Evolutionary conservation across 2,329 filamentous ascomycete species (phyloP).

Genomic region (Penicillium sp.): DNA sequence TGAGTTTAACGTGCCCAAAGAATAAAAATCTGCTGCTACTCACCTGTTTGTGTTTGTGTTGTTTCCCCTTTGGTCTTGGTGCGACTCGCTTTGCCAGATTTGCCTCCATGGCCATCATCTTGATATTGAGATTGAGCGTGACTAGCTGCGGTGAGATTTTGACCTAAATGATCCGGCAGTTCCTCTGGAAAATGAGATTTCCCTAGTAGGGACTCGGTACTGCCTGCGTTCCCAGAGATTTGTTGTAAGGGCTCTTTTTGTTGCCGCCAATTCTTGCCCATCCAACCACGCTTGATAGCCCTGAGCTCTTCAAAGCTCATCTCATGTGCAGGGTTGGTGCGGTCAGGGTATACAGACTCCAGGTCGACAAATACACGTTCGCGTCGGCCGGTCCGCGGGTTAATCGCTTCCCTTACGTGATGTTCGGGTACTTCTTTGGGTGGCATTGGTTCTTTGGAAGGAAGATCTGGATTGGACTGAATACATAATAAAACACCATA

Average conservation of each 20-base stretch:
- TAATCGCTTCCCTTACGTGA: conserved; percentile 77
- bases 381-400: conserved; percentile 75
- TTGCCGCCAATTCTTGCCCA: conserved; percentile 53
- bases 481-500: conserved; percentile 50
- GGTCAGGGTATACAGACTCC: conserved; percentile 77
- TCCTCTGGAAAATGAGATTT: conserved; percentile 22
- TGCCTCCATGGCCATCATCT: conserved; percentile 27
- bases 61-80: conserved; percentile 74
- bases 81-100: conserved; percentile 58
- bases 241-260: conserved; percentile 55
- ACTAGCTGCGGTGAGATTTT: conserved; percentile 32
- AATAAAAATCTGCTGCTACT: conserved; percentile 31
- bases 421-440: conserved; percentile 64
- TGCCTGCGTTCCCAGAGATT: conserved; percentile 43
- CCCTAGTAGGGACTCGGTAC: conserved; percentile 17
- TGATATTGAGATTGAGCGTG: conserved; percentile 14
- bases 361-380: conserved; percentile 88
- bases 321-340: conserved; percentile 68
- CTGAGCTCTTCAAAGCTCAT: conserved; percentile 89
- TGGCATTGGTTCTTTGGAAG: conserved; percentile 37
- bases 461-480: conserved; percentile 46
- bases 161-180: conserved; percentile 32
- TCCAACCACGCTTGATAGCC: conserved; percentile 70
- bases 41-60: conserved; percentile 76
- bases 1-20: conserved; percentile 29